Conservation (phyloP, 352 stramenopile genomes). For the Globisporangium canariense region DNA sequence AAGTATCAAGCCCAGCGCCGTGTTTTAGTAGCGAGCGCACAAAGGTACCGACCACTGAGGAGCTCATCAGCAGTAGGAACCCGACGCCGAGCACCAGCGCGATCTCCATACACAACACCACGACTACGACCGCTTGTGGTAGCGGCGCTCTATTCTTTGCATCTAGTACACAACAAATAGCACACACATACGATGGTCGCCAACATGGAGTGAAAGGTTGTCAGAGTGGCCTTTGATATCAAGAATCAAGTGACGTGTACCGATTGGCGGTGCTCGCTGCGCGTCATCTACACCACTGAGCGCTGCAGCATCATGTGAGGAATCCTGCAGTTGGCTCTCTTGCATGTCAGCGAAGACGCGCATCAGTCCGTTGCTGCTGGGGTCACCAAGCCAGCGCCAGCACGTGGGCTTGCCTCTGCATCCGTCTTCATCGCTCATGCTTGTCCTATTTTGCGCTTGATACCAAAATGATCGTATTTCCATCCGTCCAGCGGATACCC, state of each 20-base stretch:
- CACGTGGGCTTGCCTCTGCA: background rate
- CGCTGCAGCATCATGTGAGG: background rate
- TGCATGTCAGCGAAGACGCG: slow-evolving; percentile 24
- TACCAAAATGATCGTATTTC: background rate
- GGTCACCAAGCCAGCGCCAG: slow-evolving; percentile 24
- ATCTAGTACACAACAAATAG: background rate
- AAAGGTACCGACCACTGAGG: slow-evolving; percentile 19
- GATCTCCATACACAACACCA: slow-evolving; percentile 48
- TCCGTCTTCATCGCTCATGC: background rate
- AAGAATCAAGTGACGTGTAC: background rate
- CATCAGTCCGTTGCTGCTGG: slow-evolving; percentile 30
- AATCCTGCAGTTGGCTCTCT: background rate
- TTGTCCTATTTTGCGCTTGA: background rate
- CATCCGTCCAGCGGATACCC: too few relatives aligned
- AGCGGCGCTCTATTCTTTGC: background rate
- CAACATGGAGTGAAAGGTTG: background rate
- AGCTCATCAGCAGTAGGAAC: slow-evolving; percentile 33
- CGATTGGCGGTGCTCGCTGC: background rate
- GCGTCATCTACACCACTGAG: background rate
- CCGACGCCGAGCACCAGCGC: slow-evolving; percentile 23
- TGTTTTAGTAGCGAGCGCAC: slow-evolving; percentile 17
- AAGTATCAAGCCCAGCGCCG: slow-evolving; percentile 2
- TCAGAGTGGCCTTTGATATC: background rate
- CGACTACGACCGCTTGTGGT: slow-evolving; percentile 17
- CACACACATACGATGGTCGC: background rate